Evolutionary conservation across 1,284 basidiomycete species (phyloP), one percentile per base, ranked within the genome.

Genomic region (Austroboletus niveus): DNA sequence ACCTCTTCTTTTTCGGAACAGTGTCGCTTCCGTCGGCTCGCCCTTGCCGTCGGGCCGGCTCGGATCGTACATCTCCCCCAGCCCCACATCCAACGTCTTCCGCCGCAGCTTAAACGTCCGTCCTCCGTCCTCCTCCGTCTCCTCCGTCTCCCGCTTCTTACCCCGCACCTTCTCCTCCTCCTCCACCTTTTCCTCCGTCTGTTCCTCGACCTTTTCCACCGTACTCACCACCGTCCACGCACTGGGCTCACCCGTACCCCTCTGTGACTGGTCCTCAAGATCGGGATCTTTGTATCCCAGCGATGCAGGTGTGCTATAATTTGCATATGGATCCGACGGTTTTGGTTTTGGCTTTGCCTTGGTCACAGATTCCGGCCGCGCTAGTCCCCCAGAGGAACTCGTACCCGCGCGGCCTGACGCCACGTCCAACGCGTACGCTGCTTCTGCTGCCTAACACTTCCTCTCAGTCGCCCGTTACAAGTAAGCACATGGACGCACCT

Each of bases 221-320:
- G 1, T 22, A 1, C 4, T 17, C 41, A 78, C 74, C 9, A 97
- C 84, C 24, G 85, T 72, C 96, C 96, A 99, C 58, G 85, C 79
- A 2, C 96, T 94, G 0, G 84, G 87, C 8, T 84, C 72, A 1
- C 92, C 94, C 62, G 89, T 81, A 11, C 76, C 77, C 57, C 77
- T 73, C 51, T 83, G 75, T 54, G 77, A 68, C 63, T 82, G 79
- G 20, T 87, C 82, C 58, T 83, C 84, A 14, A 74, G 81, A 55
- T 92, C 89, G 1, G 85, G 84, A 60, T 94, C 90, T 7, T 69
- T 76, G 60, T 84, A 87, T 0, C 94, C 94, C 1, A 96, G 77
- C 2, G 87, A 89, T 44, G 81, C 84, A 0, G 95, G 88, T 0
- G 91, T 92, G 15, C 90, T 84, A 69, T 99, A 99, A 68, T 95